These are phyloP conservation scores for Podaxis sp. DNA, from an alignment of 768 basidiomycete genomes.

Conservation along the genomic window DNA sequence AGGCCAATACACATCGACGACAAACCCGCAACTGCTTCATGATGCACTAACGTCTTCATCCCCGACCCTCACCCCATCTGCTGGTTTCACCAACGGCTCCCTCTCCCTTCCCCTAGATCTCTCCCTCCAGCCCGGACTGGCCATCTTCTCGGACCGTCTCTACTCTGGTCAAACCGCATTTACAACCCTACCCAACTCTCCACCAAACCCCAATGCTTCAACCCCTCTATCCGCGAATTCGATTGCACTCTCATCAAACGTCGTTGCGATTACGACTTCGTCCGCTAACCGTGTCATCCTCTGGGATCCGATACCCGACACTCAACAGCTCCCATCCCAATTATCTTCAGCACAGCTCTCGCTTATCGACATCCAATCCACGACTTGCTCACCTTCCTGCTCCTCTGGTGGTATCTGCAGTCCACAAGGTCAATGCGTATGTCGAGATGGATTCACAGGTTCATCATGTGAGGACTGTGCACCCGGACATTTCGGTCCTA, in stretches of 20 bases:
- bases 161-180: conserved; percentile 70
- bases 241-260: conserved; percentile 60
- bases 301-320: conserved; percentile 79
- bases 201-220: conserved; percentile 46
- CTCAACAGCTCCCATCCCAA: conserved; percentile 60
- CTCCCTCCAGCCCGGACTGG: conserved; percentile 65
- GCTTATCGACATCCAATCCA: conserved; percentile 70
- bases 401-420: conserved; percentile 62
- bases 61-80: conserved; percentile 53
- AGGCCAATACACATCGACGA: conserved; percentile 70
- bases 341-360: conserved; percentile 41
- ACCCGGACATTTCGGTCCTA: conserved; percentile 65
- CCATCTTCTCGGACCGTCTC: conserved; percentile 57
- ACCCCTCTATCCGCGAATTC: conserved; percentile 57
- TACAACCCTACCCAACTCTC: conserved; percentile 50
- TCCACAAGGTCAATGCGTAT: conserved; percentile 64
- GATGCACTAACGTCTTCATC: conserved; percentile 64
- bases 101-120: conserved; percentile 65
- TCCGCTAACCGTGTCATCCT: conserved; percentile 66
- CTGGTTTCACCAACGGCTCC: conserved; percentile 63
- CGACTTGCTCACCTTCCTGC: conserved; percentile 71
- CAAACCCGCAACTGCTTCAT: conserved; percentile 72
- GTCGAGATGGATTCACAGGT: conserved; percentile 70
- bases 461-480: conserved; percentile 75
- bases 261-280: conserved; percentile 65